phyloP scores from a whole-genome alignment of 108 stramenopile species.

The Cyclotella distinguenda region DNA sequence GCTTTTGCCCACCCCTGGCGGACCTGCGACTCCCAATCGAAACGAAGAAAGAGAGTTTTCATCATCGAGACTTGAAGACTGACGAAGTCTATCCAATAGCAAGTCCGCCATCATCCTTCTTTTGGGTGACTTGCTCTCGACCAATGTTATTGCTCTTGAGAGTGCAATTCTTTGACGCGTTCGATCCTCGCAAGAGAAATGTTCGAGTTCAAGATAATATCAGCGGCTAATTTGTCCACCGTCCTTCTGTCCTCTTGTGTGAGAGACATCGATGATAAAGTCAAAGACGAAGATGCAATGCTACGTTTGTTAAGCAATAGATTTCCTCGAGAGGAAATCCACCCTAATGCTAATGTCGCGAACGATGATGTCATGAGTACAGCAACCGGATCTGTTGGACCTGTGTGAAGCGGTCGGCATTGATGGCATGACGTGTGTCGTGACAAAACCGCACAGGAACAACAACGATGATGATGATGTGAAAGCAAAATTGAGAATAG shows the following conservation, averaged over 20 bases:
- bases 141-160: conserved; percentile 74
- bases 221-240: conserved; percentile 17
- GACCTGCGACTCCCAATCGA: conserved; percentile 81
- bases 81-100: conserved; percentile 47
- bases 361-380: too few relatives aligned
- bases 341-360: too few relatives aligned
- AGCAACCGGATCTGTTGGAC: too few relatives aligned
- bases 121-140: conserved; percentile 60
- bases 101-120: conserved; percentile 61
- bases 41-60: conserved; percentile 35
- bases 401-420: too few relatives aligned
- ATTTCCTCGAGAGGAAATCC: too few relatives aligned
- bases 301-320: not conserved
- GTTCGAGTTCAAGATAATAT: conserved; percentile 8
- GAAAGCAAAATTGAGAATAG: too few relatives aligned
- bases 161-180: conserved; percentile 58
- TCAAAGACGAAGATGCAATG: not conserved
- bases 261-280: conserved; percentile 18
- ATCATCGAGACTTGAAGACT: conserved; percentile 9
- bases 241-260: conserved; percentile 18
- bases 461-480: too few relatives aligned
- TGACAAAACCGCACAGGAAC: too few relatives aligned
- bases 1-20: conserved; percentile 60
- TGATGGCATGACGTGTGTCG: too few relatives aligned
- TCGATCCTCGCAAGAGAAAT: not conserved